A percentile compares a stretch with the other conserved stretches of the same genome.
Conservation (phyloP, 805 yeast genomes). For the Candida piceae region DNA sequence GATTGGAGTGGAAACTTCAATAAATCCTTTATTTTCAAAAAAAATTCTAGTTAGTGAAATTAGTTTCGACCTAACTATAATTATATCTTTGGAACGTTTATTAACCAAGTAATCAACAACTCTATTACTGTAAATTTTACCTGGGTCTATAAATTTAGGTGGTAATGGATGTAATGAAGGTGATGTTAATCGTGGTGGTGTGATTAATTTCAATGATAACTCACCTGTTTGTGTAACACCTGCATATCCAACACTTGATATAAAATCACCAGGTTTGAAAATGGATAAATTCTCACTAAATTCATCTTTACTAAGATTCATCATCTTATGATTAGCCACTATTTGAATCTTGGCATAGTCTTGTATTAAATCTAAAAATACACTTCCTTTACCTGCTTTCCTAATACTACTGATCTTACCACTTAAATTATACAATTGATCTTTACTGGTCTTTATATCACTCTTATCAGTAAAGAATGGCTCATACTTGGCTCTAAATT, state of each 20-base stretch:
- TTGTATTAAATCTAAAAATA: conserved; percentile 64
- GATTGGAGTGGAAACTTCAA: conserved; percentile 89
- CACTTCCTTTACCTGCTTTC: conserved; percentile 61
- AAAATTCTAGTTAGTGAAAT: conserved; percentile 52
- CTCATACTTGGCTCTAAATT: conserved; percentile 31
- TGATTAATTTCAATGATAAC: conserved; percentile 56
- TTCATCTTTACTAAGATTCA: conserved; percentile 37
- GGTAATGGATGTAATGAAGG: conserved; percentile 74
- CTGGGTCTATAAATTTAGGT: conserved; percentile 48
- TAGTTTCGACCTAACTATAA: conserved; percentile 50
- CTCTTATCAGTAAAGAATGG: conserved; percentile 19
- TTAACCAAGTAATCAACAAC: conserved; percentile 72
- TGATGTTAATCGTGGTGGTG: conserved; percentile 48
- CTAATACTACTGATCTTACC: conserved; percentile 61
- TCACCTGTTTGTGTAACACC: conserved; percentile 77
- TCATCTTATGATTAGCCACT: conserved; percentile 49
- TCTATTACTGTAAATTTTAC: conserved; percentile 58
- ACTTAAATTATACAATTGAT: conserved; percentile 29
- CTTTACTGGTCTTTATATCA: conserved; percentile 17
- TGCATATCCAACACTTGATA: conserved; percentile 64
- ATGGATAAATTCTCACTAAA: conserved; percentile 36
- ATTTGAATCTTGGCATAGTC: conserved; percentile 57
- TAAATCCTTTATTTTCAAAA: conserved; percentile 48
- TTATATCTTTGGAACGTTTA: conserved; percentile 39
- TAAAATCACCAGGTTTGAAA: conserved; percentile 67